Evolutionary conservation across 2,329 filamentous ascomycete genomes (phyloP).

Genomic region (Venturia pyrina): DNA sequence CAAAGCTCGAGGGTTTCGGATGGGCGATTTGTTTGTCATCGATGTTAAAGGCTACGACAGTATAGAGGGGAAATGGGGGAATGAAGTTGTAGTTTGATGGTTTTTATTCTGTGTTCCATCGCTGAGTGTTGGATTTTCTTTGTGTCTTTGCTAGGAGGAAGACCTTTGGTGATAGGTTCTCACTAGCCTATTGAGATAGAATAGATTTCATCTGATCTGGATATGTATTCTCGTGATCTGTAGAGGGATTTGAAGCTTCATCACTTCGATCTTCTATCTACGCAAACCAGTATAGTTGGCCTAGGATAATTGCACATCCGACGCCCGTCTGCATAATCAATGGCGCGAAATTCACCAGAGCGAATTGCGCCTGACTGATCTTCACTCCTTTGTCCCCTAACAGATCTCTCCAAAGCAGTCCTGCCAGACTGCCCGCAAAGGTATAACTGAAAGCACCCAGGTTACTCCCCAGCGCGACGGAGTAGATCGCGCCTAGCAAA

Average conservation of each 20-base stretch:
- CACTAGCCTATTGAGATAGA: too few species aligned
- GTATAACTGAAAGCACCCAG: conserved; percentile 1
- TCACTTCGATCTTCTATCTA: not conserved
- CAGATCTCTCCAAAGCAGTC: not conserved
- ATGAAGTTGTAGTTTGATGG: too few species aligned
- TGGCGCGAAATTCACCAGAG: not conserved
- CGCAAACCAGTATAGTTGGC: not conserved
- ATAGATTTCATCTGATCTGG: too few species aligned
- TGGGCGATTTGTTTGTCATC: too few species aligned
- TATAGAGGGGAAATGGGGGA: too few species aligned
- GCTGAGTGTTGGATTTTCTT: too few species aligned
- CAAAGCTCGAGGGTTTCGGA: too few species aligned
- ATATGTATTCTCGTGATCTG: too few species aligned
- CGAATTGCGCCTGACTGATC: conserved; percentile 1
- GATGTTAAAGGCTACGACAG: too few species aligned
- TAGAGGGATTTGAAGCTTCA: not conserved
- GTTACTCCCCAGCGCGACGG: not conserved
- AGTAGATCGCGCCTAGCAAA: not conserved
- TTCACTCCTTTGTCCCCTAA: not conserved
- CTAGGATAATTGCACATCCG: not conserved
- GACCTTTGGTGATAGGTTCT: too few species aligned
- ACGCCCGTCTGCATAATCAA: not conserved
- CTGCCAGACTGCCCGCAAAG: not conserved
- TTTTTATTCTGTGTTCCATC: too few species aligned
- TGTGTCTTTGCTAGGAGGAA: too few species aligned